Evolutionary conservation across 2,329 filamentous ascomycete species (phyloP), one percentile per base, ranked within the genome.

Genomic region (Diaporthe vaccinii): DNA sequence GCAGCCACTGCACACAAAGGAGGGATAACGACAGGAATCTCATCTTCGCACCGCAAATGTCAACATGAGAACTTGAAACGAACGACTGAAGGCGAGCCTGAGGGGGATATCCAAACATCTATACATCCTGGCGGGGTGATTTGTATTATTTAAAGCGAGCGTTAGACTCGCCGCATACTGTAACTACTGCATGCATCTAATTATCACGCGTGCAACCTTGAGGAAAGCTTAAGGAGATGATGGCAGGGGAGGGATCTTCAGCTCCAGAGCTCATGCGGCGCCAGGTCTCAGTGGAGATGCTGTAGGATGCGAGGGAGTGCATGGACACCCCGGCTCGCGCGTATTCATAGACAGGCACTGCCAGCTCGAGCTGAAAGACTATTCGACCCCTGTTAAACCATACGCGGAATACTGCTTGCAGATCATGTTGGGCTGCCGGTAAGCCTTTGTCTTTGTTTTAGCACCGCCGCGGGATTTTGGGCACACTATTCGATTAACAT

Each of bases 141-240:
- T 55, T 69, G 65, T 41, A 41, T 28, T 69, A 69, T 69, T 69
- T 69, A 69, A 28, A 39, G 34, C 31, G 20, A 39, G 34, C 31
- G 20, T 39, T 36, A 28, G 15, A 31, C n/a, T 31, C 28, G 57
- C 34, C 34, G 34, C 57, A 61, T 39, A 41, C 14, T 22, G 49
- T 31, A 55, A 20, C 12, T 28, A 55, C 49, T 55, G 31, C 36
- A 55, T 55, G 31, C 36, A 55, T 34, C 65, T 69, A n/a, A 69
- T 28, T 55, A 55, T 55, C 49, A 55, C 31, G 46, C 49, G 8
- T 55, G 65, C 65, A 53, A 53, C 65, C 46, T 5, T 41, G 65
- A 20, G 49, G 49, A 55, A 55, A 69, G 65, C 65, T 69, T 69
- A 69, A 69, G n/a, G 65, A 69, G 65, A 69, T 69, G 65, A 69